Evolutionary conservation across 139 green algal species (phyloP).

Genomic region (Volvox reticuliferus): DNA sequence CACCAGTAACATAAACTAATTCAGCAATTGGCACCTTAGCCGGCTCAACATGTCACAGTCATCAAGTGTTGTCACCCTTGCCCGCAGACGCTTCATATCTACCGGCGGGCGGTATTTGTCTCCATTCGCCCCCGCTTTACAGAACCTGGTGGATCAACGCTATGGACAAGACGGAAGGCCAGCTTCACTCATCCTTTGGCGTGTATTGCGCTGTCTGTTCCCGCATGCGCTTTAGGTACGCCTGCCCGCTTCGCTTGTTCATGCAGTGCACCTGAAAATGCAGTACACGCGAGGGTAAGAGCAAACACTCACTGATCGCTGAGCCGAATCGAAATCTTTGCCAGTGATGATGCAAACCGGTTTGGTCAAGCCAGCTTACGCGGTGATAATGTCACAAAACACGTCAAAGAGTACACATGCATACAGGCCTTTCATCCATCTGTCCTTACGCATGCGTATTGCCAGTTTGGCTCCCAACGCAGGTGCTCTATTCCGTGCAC

Average conservation of each 20-base stretch:
- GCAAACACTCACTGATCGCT: neutral
- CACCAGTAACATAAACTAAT: too few species aligned
- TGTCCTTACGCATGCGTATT: neutral
- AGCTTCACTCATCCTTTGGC: neutral
- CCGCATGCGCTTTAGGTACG: conserved; percentile 16
- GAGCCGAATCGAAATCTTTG: neutral
- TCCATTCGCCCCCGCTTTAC: too few species aligned
- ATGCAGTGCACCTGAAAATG: neutral
- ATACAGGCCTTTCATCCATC: neutral
- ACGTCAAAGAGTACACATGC: neutral
- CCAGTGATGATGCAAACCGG: neutral
- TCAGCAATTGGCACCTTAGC: too few species aligned
- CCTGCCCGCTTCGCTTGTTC: neutral
- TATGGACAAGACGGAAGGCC: too few species aligned
- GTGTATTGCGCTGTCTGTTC: conserved; percentile 5
- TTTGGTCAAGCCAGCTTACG: neutral
- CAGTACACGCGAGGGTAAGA: too few species aligned
- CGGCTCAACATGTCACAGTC: too few species aligned
- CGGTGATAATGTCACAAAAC: neutral
- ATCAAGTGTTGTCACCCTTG: too few species aligned
- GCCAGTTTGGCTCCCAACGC: neutral
- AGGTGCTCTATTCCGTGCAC: too few species aligned
- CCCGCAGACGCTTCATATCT: too few species aligned
- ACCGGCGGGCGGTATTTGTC: too few species aligned
- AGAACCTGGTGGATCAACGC: too few species aligned